Evolutionary conservation across 345 rosid genomes (phyloP).

Genomic region (Sonneratia alba): DNA sequence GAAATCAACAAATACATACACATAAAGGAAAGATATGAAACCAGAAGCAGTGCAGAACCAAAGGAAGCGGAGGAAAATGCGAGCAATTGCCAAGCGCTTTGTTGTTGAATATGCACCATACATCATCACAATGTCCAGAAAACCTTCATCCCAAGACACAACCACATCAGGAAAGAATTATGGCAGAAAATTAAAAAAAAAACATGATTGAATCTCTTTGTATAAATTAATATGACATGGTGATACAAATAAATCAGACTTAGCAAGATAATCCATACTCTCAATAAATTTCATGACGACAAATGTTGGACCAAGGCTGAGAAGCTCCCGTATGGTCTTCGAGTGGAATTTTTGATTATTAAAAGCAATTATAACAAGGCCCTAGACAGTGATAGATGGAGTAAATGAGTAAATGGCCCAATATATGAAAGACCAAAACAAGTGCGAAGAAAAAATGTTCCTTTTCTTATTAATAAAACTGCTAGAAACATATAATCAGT

Average conservation of each 20-base stretch:
- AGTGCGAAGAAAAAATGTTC: neutral
- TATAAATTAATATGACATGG: neutral
- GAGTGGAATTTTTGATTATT: slow-evolving; percentile 41
- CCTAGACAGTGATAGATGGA: slow-evolving; percentile 26
- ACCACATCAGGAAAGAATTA: slow-evolving; percentile 14
- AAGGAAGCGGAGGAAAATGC: slow-evolving; percentile 76
- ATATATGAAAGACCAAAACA: neutral
- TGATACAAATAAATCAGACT: slow-evolving; percentile 2
- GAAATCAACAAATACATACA: slow-evolving; percentile 43
- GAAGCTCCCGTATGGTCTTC: slow-evolving; percentile 48
- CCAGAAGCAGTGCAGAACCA: slow-evolving; percentile 76
- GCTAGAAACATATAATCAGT: neutral
- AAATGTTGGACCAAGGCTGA: slow-evolving; percentile 95
- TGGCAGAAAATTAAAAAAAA: neutral
- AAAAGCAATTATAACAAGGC: slow-evolving; percentile 79
- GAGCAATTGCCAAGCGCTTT: slow-evolving; percentile 63
- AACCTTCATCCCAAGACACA: slow-evolving; percentile 39
- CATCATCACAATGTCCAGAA: slow-evolving; percentile 86
- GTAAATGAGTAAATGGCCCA: neutral
- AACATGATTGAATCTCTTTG: too few species aligned
- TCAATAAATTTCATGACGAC: slow-evolving; percentile 84
- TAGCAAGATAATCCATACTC: slow-evolving; percentile 38
- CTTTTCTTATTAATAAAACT: neutral
- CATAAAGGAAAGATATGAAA: slow-evolving; percentile 71
- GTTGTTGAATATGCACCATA: slow-evolving; percentile 95